Evolutionary conservation across 768 basidiomycete genomes (phyloP).

Genomic region (Tulasnella sp.): DNA sequence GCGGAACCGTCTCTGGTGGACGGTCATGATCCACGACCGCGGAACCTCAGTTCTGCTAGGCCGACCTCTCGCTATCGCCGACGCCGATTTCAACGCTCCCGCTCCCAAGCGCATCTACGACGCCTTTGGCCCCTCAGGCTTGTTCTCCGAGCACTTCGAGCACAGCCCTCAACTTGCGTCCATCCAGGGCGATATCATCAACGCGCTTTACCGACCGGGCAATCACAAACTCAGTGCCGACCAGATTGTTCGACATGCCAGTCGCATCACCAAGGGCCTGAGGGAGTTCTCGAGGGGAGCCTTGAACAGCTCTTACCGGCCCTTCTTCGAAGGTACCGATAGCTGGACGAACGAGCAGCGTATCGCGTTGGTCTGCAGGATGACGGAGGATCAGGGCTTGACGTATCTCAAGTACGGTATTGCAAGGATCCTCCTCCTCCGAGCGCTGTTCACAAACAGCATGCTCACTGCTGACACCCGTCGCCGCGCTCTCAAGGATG

Average conservation of each 20-base stretch:
- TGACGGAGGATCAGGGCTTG: slow-evolving; percentile 70
- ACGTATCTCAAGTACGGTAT: slow-evolving; percentile 78
- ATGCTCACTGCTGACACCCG: slow-evolving; percentile 55
- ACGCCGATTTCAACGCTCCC: slow-evolving; percentile 75
- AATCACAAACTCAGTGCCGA: slow-evolving; percentile 56
- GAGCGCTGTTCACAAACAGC: slow-evolving; percentile 68
- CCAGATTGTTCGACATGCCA: slow-evolving; percentile 62
- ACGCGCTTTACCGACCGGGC: slow-evolving; percentile 71
- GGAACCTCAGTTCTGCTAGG: slow-evolving; percentile 82
- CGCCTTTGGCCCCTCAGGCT: slow-evolving; percentile 19
- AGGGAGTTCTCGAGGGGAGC: slow-evolving; percentile 48
- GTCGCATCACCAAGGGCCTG: slow-evolving; percentile 68
- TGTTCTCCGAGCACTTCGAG: slow-evolving; percentile 72
- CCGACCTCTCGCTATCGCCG: slow-evolving; percentile 70
- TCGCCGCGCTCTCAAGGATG: slow-evolving; percentile 64
- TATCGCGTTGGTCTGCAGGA: slow-evolving; percentile 53
- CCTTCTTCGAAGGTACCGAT: slow-evolving; percentile 68
- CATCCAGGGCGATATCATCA: slow-evolving; percentile 83
- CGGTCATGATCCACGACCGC: slow-evolving; percentile 75
- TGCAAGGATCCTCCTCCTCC: slow-evolving; percentile 60
- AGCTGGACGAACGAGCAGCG: slow-evolving; percentile 59
- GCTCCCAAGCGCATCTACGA: slow-evolving; percentile 1
- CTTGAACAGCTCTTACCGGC: slow-evolving; percentile 59
- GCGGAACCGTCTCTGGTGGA: slow-evolving; percentile 75
- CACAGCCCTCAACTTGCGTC: slow-evolving; percentile 64